These are phyloP conservation scores for Neolentinus lepideus DNA, from an alignment of 1,284 basidiomycete species.

Conservation along the genomic window DNA sequence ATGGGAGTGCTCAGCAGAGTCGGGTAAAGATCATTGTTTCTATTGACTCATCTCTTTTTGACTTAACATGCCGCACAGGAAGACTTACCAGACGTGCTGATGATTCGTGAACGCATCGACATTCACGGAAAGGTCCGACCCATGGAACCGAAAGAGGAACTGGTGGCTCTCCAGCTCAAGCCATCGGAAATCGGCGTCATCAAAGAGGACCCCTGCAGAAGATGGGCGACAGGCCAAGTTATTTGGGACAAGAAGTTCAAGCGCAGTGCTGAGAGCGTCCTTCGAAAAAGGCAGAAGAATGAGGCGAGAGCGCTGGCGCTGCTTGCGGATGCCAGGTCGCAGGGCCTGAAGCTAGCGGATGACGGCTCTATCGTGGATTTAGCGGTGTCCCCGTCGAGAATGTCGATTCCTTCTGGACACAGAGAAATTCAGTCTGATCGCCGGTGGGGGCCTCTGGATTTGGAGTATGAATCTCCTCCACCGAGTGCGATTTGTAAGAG, in stretches of 20 bases:
- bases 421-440: conserved; percentile 31
- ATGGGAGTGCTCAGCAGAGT: neutral
- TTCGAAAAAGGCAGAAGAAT: conserved; percentile 31
- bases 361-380: conserved; percentile 8
- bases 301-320: conserved; percentile 33
- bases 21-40: neutral
- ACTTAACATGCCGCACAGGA: neutral
- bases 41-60: neutral
- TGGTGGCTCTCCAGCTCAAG: conserved; percentile 60
- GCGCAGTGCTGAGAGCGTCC: conserved; percentile 28
- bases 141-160: conserved; percentile 64
- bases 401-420: conserved; percentile 6
- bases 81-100: conserved; percentile 20
- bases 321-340: conserved; percentile 36
- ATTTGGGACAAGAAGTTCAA: conserved; percentile 50
- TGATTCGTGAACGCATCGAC: conserved; percentile 87
- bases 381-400: conserved; percentile 10
- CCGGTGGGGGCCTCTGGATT: conserved; percentile 49
- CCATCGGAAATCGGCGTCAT: conserved; percentile 60
- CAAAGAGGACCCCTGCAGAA: conserved; percentile 49
- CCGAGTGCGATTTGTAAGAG: conserved; percentile 57
- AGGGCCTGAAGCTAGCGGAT: conserved; percentile 33
- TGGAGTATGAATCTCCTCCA: conserved; percentile 53
- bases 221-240: conserved; percentile 53
- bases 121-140: conserved; percentile 71